Percentiles rank a stretch among this genome's conserved stretches.
phyloP scores from a whole-genome alignment of 2,329 filamentous ascomycete species.

The Trichoderma sp. region DNA sequence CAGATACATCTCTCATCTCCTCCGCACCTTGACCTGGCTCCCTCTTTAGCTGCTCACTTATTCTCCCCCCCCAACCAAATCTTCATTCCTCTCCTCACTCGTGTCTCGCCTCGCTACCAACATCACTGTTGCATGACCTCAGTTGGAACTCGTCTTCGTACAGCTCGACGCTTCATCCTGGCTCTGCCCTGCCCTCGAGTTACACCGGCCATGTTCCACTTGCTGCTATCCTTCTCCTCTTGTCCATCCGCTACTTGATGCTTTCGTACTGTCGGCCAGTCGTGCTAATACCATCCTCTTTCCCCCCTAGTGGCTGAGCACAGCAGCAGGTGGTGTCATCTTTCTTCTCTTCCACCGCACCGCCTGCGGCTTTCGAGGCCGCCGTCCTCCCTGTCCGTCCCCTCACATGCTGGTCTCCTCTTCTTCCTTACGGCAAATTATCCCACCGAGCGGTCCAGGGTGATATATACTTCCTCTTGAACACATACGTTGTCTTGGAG shows the following conservation, averaged over 20 bases:
- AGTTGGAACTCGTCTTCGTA: slow-evolving; percentile 11
- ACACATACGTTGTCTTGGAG: background rate
- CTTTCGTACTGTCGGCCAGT: slow-evolving; percentile 17
- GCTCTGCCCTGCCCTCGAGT: slow-evolving; percentile 29
- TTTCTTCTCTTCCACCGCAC: slow-evolving; percentile 16
- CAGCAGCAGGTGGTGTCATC: slow-evolving; percentile 23
- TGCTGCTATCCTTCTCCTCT: slow-evolving; percentile 31
- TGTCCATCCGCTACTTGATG: slow-evolving; percentile 29
- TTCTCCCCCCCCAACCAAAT: background rate
- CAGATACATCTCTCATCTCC: background rate
- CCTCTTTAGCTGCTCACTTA: background rate
- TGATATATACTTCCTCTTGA: slow-evolving; percentile 1
- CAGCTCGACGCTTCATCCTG: slow-evolving; percentile 28
- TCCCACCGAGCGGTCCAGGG: background rate
- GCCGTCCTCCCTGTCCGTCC: slow-evolving; percentile 5
- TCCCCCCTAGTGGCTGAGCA: slow-evolving; percentile 23
- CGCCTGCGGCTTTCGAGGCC: slow-evolving; percentile 8
- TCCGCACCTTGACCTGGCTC: no score
- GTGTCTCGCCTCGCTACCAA: background rate
- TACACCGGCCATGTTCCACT: slow-evolving; percentile 36
- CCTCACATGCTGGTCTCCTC: slow-evolving; percentile 11
- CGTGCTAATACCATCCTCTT: slow-evolving; percentile 23
- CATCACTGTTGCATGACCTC: slow-evolving; percentile 12
- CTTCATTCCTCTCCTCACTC: background rate
- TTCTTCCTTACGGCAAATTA: background rate